phyloP scores from a whole-genome alignment of 2,329 filamentous ascomycete genomes.

The Talaromyces piceae region DNA sequence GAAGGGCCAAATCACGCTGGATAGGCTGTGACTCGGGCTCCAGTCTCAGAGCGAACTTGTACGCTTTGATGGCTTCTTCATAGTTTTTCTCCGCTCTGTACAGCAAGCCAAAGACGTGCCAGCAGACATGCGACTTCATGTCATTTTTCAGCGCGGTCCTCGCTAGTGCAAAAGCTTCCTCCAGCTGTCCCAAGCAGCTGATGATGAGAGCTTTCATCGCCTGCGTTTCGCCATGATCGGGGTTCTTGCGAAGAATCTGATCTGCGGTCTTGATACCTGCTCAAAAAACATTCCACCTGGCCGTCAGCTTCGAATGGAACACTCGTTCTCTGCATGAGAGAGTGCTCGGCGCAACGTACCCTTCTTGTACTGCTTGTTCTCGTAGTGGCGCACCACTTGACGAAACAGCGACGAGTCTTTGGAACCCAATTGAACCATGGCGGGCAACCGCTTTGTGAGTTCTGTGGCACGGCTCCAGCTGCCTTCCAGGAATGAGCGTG shows the following conservation, averaged over 20 bases:
- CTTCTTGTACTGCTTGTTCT: constrained; percentile 97
- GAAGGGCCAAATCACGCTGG: constrained; percentile 81
- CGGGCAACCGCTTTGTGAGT: constrained; percentile 21
- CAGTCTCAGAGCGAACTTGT: constrained; percentile 86
- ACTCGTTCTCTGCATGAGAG: too few relatives aligned
- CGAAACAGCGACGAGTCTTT: constrained; percentile 95
- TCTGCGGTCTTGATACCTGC: constrained; percentile 87
- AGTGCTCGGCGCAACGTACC: constrained; percentile 33
- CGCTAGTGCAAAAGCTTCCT: constrained; percentile 88
- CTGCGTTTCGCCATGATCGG: constrained; percentile 94
- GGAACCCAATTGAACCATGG: constrained; percentile 47
- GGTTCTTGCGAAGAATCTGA: constrained; percentile 89
- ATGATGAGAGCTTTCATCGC: constrained; percentile 98
- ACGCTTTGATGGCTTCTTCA: constrained; percentile 97
- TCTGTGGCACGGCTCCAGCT: constrained; percentile 17
- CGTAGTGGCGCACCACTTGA: constrained; percentile 90
- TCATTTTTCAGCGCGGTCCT: constrained; percentile 90
- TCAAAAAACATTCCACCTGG: constrained; percentile 4
- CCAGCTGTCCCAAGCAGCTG: constrained; percentile 82
- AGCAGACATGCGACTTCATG: constrained; percentile 99
- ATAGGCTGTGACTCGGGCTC: constrained; percentile 95
- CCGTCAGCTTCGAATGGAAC: constrained; percentile 4
- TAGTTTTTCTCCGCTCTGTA: constrained; percentile 96
- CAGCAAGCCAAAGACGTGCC: constrained; percentile 95
- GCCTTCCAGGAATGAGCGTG: constrained; percentile 14